Conservation (phyloP, 495 filamentous ascomycete genomes). For the Rusavskia elegans region DNA sequence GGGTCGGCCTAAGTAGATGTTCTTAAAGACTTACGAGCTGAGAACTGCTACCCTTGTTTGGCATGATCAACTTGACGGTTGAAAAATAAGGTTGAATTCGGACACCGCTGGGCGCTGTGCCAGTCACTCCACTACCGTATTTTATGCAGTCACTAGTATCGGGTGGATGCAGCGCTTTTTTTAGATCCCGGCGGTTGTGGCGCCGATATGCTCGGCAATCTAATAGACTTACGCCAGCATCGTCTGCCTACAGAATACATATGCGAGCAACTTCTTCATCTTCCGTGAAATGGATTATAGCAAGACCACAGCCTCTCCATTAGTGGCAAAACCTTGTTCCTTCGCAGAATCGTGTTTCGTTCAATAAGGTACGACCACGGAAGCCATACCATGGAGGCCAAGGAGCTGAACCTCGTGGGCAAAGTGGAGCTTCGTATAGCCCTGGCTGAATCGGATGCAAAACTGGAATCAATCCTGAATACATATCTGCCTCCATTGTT, state of each 20-base stretch:
- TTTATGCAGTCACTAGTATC: no score
- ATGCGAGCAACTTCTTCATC: no score
- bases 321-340: no score
- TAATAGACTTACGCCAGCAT: neutral
- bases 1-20: no score
- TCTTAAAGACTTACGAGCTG: neutral
- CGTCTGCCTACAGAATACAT: neutral
- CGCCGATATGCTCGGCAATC: no score
- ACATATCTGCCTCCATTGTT: constrained; percentile 69
- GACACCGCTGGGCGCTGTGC: no score
- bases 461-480: constrained; percentile 59
- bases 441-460: constrained; percentile 65
- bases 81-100: no score
- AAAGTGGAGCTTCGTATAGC: constrained; percentile 86
- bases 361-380: neutral
- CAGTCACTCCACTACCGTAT: no score
- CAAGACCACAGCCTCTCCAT: no score
- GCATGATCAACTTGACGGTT: neutral
- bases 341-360: neutral
- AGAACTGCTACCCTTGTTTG: neutral
- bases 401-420: constrained; percentile 71
- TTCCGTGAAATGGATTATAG: no score
- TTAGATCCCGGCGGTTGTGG: no score
- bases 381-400: constrained; percentile 33
- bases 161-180: no score